These are phyloP conservation scores for Trichosporon inkin DNA, from an alignment of 1,284 basidiomycete species.

Conservation along the genomic window DNA sequence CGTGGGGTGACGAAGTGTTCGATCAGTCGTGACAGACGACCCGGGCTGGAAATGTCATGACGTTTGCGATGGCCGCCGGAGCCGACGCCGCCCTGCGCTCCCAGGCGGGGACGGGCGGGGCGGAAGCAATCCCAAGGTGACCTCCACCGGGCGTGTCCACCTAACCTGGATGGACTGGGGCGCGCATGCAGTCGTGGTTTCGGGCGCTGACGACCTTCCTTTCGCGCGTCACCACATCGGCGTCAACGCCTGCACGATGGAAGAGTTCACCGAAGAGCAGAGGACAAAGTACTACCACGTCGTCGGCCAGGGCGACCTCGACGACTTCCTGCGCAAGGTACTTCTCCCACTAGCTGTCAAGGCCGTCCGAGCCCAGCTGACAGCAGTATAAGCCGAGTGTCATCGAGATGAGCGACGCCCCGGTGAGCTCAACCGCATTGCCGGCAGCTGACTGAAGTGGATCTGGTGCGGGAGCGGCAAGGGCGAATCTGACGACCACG, in stretches of 20 bases:
- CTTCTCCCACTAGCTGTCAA: too few relatives aligned
- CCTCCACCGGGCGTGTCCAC: constrained; percentile 18
- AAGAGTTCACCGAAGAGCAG: neutral
- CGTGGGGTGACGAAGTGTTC: neutral
- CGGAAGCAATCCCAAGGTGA: constrained; percentile 7
- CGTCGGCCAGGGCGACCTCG: constrained; percentile 17
- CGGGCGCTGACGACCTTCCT: neutral
- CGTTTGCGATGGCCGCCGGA: neutral
- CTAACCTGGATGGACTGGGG: constrained; percentile 1
- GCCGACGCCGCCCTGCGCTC: neutral
- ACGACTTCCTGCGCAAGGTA: constrained; percentile 34
- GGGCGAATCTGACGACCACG: constrained; percentile 3
- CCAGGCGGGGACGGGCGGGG: neutral
- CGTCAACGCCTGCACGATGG: neutral
- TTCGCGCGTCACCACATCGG: neutral
- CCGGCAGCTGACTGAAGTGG: constrained; percentile 22
- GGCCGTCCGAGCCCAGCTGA: neutral
- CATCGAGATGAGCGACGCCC: constrained; percentile 21
- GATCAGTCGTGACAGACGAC: neutral
- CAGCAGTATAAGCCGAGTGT: constrained; percentile 26
- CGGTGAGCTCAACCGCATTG: constrained; percentile 12
- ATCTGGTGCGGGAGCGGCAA: constrained; percentile 29
- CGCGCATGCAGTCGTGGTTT: neutral
- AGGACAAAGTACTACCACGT: constrained; percentile 24
- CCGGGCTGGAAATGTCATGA: neutral